Conservation (phyloP, 345 rosid genomes). For the Nephelium lappaceum region DNA sequence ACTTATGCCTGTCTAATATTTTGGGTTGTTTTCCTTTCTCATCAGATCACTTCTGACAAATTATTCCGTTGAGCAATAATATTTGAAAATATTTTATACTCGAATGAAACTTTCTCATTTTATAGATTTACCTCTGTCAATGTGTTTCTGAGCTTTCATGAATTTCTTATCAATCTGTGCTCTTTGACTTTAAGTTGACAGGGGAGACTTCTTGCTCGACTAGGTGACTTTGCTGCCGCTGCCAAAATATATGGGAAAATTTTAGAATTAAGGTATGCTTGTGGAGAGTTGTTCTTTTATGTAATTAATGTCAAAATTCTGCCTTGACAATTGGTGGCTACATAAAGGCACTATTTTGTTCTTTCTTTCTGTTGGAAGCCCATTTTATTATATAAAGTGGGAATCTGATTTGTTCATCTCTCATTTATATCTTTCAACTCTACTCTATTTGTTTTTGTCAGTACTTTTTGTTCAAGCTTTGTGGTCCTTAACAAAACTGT, state of each 20-base stretch:
- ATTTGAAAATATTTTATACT: background rate
- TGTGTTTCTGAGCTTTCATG: conserved; percentile 1
- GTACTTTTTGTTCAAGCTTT: background rate
- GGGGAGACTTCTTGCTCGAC: conserved; percentile 87
- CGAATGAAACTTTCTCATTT: conserved; percentile 10
- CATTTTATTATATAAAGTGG: background rate
- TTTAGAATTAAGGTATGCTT: conserved; percentile 75
- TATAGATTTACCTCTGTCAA: background rate
- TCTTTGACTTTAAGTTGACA: conserved; percentile 91
- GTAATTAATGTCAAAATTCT: conserved; percentile 7
- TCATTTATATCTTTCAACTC: background rate
- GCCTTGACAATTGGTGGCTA: background rate
- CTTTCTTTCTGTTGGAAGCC: background rate
- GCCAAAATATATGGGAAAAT: conserved; percentile 66
- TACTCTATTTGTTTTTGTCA: background rate
- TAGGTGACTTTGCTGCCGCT: conserved; percentile 71
- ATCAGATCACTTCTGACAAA: background rate
- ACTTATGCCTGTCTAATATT: background rate
- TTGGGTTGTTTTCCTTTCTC: background rate
- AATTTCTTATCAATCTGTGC: conserved; percentile 39
- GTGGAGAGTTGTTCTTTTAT: background rate
- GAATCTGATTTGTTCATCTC: no score
- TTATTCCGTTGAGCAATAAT: background rate
- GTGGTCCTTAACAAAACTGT: background rate
- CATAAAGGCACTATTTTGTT: background rate